Conservation (phyloP, 805 yeast genomes). For the Spathaspora girioi region DNA sequence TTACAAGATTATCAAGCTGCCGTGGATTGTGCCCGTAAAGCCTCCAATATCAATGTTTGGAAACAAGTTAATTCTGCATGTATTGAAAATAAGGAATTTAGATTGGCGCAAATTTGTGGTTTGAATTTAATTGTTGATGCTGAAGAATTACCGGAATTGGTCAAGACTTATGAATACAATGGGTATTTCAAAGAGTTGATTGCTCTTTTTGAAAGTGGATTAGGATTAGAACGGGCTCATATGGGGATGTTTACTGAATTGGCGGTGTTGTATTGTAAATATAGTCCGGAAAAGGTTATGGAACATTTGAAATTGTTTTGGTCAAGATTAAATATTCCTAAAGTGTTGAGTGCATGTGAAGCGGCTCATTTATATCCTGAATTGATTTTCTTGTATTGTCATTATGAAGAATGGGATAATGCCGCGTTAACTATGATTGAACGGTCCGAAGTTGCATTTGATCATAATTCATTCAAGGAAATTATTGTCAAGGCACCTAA, state of each 20-base stretch:
- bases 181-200: slow-evolving; percentile 93
- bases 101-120: slow-evolving; percentile 98
- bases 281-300: slow-evolving; percentile 85
- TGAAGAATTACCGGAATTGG: slow-evolving; percentile 90
- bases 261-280: slow-evolving; percentile 86
- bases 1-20: slow-evolving; percentile 92
- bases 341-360: slow-evolving; percentile 91
- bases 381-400: slow-evolving; percentile 92
- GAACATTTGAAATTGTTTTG: slow-evolving; percentile 96
- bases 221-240: slow-evolving; percentile 96
- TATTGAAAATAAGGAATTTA: slow-evolving; percentile 89
- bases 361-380: slow-evolving; percentile 95
- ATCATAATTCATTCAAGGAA: slow-evolving; percentile 91
- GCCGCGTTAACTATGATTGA: slow-evolving; percentile 97
- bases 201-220: slow-evolving; percentile 90
- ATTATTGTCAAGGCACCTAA: slow-evolving; percentile 92
- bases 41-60: slow-evolving; percentile 92
- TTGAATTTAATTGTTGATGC: slow-evolving; percentile 95
- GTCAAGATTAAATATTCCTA: slow-evolving; percentile 97
- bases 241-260: slow-evolving; percentile 99
- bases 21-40: slow-evolving; percentile 98
- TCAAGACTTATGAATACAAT: slow-evolving; percentile 76
- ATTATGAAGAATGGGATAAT: slow-evolving; percentile 98
- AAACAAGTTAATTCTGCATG: slow-evolving; percentile 96
- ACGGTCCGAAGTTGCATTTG: slow-evolving; percentile 87